Evolutionary conservation across 768 basidiomycete species (phyloP).

Genomic region (Cystobasidium ongulense): DNA sequence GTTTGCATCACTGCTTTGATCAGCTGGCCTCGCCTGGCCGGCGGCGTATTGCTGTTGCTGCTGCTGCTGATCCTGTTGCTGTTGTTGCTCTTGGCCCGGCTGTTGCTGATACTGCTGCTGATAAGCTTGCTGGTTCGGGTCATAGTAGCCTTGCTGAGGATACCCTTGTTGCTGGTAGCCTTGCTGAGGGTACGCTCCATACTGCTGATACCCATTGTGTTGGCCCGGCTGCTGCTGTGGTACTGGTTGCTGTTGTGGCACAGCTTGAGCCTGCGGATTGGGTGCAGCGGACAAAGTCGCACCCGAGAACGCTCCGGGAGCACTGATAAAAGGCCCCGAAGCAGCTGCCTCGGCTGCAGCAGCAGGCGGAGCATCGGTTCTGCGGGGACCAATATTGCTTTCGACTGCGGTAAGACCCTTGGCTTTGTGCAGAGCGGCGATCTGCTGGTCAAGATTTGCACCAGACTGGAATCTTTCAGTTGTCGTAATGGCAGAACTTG

Average conservation of each 20-base stretch:
- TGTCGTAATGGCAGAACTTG: conserved; percentile 81
- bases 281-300: conserved; percentile 86
- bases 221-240: conserved; percentile 12
- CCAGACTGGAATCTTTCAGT: conserved; percentile 86
- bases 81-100: conserved; percentile 47
- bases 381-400: conserved; percentile 28
- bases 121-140: conserved; percentile 9
- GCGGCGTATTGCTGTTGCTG: conserved; percentile 11
- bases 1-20: conserved; percentile 15
- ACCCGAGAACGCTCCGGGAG: conserved; percentile 61
- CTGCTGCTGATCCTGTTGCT: not conserved
- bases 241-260: conserved; percentile 48
- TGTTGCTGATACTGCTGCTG: conserved; percentile 44
- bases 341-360: conserved; percentile 51
- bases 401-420: conserved; percentile 57
- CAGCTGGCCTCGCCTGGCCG: conserved; percentile 24
- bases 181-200: not conserved
- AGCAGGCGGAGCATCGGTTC: conserved; percentile 12
- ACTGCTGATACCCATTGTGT: not conserved
- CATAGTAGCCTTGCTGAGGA: conserved; percentile 15
- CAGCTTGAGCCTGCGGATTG: conserved; percentile 53
- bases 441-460: conserved; percentile 95
- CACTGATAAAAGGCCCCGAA: conserved; percentile 54
- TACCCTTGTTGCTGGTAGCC: conserved; percentile 9
- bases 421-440: conserved; percentile 82